These are phyloP conservation scores for Xylaria sp. DNA, from an alignment of 495 filamentous ascomycete genomes.

Conservation along the genomic window DNA sequence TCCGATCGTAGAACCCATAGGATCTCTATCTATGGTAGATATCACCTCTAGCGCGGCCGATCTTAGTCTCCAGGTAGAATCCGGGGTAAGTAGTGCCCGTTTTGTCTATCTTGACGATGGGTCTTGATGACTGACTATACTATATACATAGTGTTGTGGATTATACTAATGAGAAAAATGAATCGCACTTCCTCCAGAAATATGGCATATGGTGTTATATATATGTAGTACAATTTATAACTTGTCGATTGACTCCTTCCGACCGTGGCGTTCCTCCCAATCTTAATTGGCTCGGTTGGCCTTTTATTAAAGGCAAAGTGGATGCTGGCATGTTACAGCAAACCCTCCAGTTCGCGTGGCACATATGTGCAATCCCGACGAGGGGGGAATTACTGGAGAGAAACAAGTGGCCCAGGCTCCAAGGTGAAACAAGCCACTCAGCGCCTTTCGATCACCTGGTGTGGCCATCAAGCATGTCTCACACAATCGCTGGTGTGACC, in stretches of 20 bases:
- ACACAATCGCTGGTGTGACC: too few species aligned
- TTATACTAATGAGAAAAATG: background rate
- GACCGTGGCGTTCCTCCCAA: background rate
- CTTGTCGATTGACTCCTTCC: background rate
- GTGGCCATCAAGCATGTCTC: too few species aligned
- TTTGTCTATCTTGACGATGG: background rate
- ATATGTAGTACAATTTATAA: too few species aligned
- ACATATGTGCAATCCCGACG: too few species aligned
- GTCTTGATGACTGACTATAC: background rate
- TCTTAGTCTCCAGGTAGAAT: background rate
- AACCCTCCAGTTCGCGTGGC: too few species aligned
- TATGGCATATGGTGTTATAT: too few species aligned
- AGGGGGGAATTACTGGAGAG: too few species aligned
- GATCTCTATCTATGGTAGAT: background rate
- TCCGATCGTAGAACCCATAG: background rate
- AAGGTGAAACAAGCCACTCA: too few species aligned
- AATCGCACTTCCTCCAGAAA: background rate
- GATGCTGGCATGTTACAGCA: too few species aligned
- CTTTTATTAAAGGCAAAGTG: too few species aligned
- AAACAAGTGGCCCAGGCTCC: too few species aligned
- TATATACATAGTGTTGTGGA: background rate
- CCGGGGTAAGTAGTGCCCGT: background rate
- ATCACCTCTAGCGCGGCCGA: background rate
- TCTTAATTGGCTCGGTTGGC: background rate
- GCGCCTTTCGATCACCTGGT: too few species aligned